Conservation (phyloP, 257 asterid species). For the Nicotiana paniculata region DNA sequence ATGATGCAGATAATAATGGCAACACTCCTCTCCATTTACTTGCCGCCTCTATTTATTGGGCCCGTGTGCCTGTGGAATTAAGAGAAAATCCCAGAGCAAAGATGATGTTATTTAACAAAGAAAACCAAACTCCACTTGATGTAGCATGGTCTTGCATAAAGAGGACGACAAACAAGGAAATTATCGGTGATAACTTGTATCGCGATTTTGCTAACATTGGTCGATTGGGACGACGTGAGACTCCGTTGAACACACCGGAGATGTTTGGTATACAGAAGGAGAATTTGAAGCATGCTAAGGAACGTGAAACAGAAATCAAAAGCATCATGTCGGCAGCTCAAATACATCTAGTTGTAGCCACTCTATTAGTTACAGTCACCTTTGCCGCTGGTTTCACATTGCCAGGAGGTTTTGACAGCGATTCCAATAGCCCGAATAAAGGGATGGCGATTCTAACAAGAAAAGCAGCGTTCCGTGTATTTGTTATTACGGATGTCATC, state of each 20-base stretch:
- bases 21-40: conserved; percentile 18
- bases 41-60: background rate
- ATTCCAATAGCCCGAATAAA: background rate
- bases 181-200: too few relatives aligned
- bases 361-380: background rate
- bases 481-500: conserved; percentile 9
- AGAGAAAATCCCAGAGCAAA: too few relatives aligned
- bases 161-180: too few relatives aligned
- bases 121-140: background rate
- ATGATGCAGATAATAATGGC: background rate
- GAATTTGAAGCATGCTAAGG: too few relatives aligned
- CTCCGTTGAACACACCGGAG: too few relatives aligned
- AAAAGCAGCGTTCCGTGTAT: conserved; percentile 13
- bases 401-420: conserved; percentile 15
- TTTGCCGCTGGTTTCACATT: conserved; percentile 11
- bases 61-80: background rate
- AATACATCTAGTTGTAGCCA: conserved; percentile 1
- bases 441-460: conserved; percentile 15
- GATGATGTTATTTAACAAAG: background rate
- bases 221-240: too few relatives aligned
- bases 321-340: background rate
- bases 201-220: too few relatives aligned
- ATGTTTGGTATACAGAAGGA: too few relatives aligned
- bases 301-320: background rate
- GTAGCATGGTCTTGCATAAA: background rate